These are phyloP conservation scores for Zychaea mexicana DNA, from an alignment of 371 early-diverging fungal genomes.

Conservation along the genomic window DNA sequence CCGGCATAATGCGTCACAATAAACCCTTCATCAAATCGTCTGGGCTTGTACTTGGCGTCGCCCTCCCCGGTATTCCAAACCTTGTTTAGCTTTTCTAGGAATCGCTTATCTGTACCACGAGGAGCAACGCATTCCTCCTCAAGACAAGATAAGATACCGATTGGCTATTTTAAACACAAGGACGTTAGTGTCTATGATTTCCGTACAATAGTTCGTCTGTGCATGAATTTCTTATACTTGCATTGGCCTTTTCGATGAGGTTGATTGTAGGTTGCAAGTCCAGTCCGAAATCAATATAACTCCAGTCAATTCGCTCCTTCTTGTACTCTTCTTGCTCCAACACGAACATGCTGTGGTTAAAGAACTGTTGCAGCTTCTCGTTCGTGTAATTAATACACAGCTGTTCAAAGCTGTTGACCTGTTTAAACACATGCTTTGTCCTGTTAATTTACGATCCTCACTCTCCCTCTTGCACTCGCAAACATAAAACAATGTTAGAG, in stretches of 20 bases:
- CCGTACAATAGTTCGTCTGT: no score
- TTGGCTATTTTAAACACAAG: conserved; percentile 78
- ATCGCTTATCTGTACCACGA: conserved; percentile 95
- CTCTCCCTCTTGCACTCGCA: no score
- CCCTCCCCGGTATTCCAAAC: conserved; percentile 80
- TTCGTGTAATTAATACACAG: conserved; percentile 99
- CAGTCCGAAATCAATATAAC: conserved; percentile 99
- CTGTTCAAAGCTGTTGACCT: conserved; percentile 98
- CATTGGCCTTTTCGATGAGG: conserved; percentile 94
- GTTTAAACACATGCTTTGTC: not conserved
- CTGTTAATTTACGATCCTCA: no score
- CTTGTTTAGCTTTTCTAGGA: conserved; percentile 90
- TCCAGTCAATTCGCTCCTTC: conserved; percentile 98
- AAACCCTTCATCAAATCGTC: conserved; percentile 93
- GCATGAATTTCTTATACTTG: no score
- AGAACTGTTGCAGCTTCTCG: conserved; percentile 99
- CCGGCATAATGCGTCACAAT: conserved; percentile 98
- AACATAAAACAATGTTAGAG: not conserved
- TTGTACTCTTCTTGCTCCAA: conserved; percentile 99
- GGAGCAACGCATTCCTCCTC: conserved; percentile 99
- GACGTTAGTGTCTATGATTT: not conserved
- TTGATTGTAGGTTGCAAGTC: conserved; percentile 99
- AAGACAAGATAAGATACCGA: conserved; percentile 96
- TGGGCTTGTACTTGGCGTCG: conserved; percentile 79
- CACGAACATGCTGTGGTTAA: conserved; percentile 99